Conservation (phyloP, 2,329 filamentous ascomycete genomes). For the Talaromyces sp. region DNA sequence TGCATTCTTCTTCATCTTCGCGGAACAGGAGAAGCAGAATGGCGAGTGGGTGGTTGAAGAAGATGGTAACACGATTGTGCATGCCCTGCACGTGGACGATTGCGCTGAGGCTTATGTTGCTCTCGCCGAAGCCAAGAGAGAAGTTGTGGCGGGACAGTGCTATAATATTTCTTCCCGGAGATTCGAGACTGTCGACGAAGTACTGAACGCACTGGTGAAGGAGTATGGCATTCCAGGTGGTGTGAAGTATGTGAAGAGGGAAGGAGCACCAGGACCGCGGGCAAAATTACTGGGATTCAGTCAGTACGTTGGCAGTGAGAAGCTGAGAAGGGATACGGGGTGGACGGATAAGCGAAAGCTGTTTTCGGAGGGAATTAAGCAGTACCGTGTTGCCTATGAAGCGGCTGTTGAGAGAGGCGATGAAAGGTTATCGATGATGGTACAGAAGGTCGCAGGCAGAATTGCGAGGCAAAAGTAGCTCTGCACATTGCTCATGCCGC, state of each 20-base stretch:
- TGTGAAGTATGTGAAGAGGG: not conserved
- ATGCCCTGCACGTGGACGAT: not conserved
- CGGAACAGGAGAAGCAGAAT: no score
- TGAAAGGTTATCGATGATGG: not conserved
- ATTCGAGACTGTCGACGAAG: not conserved
- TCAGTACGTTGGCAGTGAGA: not conserved
- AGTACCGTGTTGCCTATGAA: not conserved
- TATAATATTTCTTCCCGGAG: not conserved
- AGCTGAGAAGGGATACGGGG: not conserved
- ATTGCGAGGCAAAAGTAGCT: not conserved
- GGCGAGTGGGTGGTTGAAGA: no score
- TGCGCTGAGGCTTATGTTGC: not conserved
- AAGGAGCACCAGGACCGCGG: not conserved
- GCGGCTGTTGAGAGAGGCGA: not conserved
- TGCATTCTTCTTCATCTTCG: no score
- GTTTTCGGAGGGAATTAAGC: not conserved
- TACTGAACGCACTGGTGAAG: not conserved
- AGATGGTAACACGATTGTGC: no score
- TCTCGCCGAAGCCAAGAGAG: not conserved
- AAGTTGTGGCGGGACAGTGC: not conserved
- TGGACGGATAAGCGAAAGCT: not conserved
- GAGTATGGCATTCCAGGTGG: not conserved
- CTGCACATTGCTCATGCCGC: no score
- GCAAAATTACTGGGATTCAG: not conserved
- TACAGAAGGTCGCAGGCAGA: not conserved